Conservation (phyloP, 1,284 basidiomycete species). For the Erythrobasidium hasegawianum region DNA sequence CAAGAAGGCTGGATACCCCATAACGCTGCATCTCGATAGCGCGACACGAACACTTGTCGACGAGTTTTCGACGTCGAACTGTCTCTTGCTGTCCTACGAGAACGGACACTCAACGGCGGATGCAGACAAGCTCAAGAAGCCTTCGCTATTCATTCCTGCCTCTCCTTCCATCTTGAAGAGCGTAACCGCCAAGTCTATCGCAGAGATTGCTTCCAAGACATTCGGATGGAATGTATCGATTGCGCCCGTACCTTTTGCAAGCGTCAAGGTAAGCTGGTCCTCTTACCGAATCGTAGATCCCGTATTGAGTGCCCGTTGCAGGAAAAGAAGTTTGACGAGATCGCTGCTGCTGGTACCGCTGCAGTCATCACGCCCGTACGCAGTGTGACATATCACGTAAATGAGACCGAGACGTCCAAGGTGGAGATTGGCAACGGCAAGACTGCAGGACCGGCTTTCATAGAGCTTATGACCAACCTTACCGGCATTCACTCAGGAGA, state of each 20-base stretch:
- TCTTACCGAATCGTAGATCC: neutral
- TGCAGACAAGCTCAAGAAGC: constrained; percentile 18
- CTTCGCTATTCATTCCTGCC: constrained; percentile 41
- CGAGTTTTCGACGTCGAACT: constrained; percentile 50
- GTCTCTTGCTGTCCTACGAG: constrained; percentile 43
- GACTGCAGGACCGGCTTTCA: constrained; percentile 45
- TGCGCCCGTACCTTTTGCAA: constrained; percentile 46
- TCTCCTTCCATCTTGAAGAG: constrained; percentile 43
- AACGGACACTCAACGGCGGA: constrained; percentile 24
- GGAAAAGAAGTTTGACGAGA: constrained; percentile 40
- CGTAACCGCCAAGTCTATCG: constrained; percentile 43
- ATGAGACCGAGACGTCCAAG: constrained; percentile 42
- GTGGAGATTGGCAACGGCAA: constrained; percentile 49
- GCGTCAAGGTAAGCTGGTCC: constrained; percentile 35
- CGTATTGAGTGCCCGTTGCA: neutral
- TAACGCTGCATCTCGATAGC: constrained; percentile 47
- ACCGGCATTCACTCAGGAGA: constrained; percentile 44
- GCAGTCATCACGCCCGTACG: constrained; percentile 49
- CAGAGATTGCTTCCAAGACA: constrained; percentile 44
- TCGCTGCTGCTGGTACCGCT: constrained; percentile 47
- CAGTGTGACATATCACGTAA: constrained; percentile 48
- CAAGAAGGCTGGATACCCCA: constrained; percentile 48
- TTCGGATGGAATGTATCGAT: constrained; percentile 49
- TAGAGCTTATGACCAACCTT: constrained; percentile 38
- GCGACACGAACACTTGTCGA: constrained; percentile 46